Evolutionary conservation across 148 eudicot species (phyloP).

Genomic region (Rhododendron mucronatum): DNA sequence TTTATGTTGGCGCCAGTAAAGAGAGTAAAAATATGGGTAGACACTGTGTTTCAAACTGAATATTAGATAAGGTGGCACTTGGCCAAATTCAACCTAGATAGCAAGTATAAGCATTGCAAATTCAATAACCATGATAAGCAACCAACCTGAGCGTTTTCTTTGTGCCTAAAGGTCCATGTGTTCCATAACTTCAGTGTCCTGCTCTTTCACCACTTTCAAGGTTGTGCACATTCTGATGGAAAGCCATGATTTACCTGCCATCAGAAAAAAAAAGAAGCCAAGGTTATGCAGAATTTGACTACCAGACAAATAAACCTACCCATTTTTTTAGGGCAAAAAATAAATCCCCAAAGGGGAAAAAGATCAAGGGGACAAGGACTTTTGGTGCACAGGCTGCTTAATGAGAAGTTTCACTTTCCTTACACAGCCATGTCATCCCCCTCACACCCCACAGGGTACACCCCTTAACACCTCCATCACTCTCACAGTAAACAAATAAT

Average conservation of each 20-base stretch:
- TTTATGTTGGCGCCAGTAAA: neutral
- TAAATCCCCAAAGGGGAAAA: neutral
- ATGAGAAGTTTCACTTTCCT: neutral
- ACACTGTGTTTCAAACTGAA: neutral
- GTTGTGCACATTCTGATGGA: constrained; percentile 32
- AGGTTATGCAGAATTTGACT: neutral
- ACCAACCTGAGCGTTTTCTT: constrained; percentile 13
- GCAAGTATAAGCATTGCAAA: neutral
- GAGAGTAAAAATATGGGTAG: neutral
- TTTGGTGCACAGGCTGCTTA: constrained; percentile 6
- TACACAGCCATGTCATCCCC: neutral
- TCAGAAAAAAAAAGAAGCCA: neutral
- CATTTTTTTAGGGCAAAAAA: neutral
- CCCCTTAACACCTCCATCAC: neutral
- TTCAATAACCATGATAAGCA: neutral
- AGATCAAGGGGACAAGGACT: neutral
- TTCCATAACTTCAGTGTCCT: constrained; percentile 18
- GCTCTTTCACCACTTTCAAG: constrained; percentile 22
- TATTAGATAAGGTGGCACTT: neutral
- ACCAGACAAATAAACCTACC: neutral
- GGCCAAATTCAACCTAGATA: neutral
- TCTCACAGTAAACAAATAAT: neutral
- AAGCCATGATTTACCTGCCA: constrained; percentile 33
- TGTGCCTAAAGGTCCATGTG: constrained; percentile 9
- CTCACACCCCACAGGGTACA: neutral